Base-by-base conservation (phyloP, 306 rosid species). In the Cicer chorassanicum region DNA sequence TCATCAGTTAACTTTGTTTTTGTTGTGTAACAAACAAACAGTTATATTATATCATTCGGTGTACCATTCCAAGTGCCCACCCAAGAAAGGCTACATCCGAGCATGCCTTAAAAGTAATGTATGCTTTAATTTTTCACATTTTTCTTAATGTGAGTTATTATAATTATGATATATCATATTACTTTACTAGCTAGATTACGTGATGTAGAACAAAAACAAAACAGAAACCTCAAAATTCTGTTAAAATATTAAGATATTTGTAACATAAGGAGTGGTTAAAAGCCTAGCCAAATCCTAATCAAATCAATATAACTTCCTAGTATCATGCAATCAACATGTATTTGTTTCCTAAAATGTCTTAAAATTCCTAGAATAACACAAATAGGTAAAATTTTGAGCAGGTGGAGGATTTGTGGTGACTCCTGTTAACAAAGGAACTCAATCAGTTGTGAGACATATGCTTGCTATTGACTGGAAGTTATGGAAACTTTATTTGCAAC, bases 71-170 rank as follows among this genome's bases (percentile, higher is more conserved):
- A 87, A 85, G 81, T 91, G 89, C 82, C 88, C 75, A 70, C 91
- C 87, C 56, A 86, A 82, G 84, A 83, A 42, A 77, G 93, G 92
- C 84, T 91, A 89, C 15, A 85, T 91, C 48, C 97, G 97, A 76
- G 98, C 98, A 42, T 87, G 84, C 85, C 91, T 93, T 86, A 93
- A 91, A 91, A 93, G 98, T 93, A 93, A 93, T 84, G 88, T 82
- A 86, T 72, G 83, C 89, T 82, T 83, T 87, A 21, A 19, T 44
- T 66, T 1, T 2, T 11, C 13, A 36, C 3, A 34, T 60, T 34
- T 6, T 60, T 59, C 9, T 12, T 12, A 2, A 29, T 49, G n/a
- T 50, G 8, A 50, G 19, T 50, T 50, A 50, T 12, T 46, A 50
- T 50, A n/a, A 7, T 29, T 29, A 29, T 15, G 4, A 14, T 15